Conservation (phyloP, 176 grass and related monocot species). For the Rhynchospora pubera region DNA sequence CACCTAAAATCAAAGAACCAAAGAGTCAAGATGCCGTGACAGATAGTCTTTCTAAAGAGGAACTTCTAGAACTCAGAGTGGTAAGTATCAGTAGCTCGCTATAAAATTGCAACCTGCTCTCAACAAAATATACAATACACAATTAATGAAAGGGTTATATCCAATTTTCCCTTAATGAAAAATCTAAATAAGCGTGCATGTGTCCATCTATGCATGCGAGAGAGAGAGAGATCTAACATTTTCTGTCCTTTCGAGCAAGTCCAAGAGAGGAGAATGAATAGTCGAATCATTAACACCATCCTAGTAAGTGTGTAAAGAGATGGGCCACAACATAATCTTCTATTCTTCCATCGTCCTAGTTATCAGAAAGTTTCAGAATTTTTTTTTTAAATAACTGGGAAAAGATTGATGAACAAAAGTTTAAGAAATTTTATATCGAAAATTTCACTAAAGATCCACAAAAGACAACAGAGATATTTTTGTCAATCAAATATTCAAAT, state of each 20-base stretch:
- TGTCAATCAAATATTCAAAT: background rate
- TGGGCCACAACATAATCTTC: slow-evolving; percentile 70
- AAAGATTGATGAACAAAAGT: background rate
- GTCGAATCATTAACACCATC: slow-evolving; percentile 32
- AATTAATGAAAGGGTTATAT: too few species aligned
- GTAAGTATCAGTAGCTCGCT: slow-evolving; percentile 49
- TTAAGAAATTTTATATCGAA: background rate
- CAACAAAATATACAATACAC: slow-evolving; percentile 8
- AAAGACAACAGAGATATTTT: background rate
- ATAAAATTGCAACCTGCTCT: background rate
- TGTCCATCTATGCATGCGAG: too few species aligned
- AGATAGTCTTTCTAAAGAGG: too few species aligned
- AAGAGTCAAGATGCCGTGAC: too few species aligned
- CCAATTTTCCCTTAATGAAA: too few species aligned
- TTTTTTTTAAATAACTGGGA: background rate
- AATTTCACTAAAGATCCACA: too few species aligned
- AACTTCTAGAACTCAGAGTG: slow-evolving; percentile 12
- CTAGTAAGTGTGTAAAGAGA: slow-evolving; percentile 15
- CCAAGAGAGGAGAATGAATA: background rate
- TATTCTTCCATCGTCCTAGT: slow-evolving; percentile 85
- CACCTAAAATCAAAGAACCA: background rate
- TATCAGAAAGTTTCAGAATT: slow-evolving; percentile 17
- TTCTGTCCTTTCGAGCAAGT: background rate
- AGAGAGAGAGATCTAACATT: too few species aligned
- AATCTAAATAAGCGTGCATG: too few species aligned